Evolutionary conservation across 768 basidiomycete species (phyloP), one percentile per base, ranked within the genome.

Genomic region (Lactarius hengduanensis): DNA sequence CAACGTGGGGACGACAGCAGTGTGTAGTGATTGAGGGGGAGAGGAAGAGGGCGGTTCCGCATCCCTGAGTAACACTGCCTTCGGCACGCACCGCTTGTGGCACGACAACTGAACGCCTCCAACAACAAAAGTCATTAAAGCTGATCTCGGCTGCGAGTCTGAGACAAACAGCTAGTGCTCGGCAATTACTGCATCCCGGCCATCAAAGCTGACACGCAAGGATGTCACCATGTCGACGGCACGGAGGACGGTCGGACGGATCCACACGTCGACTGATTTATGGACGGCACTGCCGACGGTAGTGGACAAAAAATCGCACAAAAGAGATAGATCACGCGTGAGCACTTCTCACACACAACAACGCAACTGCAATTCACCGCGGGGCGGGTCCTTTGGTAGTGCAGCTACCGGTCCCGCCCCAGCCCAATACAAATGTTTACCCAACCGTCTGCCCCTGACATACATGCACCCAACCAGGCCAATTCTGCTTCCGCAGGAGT

Each of bases 371-470:
- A 53, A 53, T 53, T 61, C 40, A 9, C 40, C 38, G 54, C 53
- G 34, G 36, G 36, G 40, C 40, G 4, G 15, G 26, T 26, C 11
- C 50, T 26, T 53, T 22, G 22, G 50, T 16, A 26, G 50, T 11
- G 26, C 36, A 54, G 7, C 32, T 50, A 22, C 55, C 62, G 62
- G 8, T 75, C 72, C 30, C 72, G 71, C 47, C 73, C 62, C 47
- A 78, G 36, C 20, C 90, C 91, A 34, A 97, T 80, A 73, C 94
- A 96, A 61, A 98, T 82, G 74, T 92, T 91, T 34, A 96, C 82
- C 95, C 95, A 98, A 6, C 97, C 97, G 73, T 98, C 97, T 15
- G 94, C 93, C 9, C 94, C 95, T 15, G 89, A 86, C 77, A 98
- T 79, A 72, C 94, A 94, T 22, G 92, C 89, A 11, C 93, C 91